phyloP scores from a whole-genome alignment of 139 green algal genomes.

The Microglena sp. region DNA sequence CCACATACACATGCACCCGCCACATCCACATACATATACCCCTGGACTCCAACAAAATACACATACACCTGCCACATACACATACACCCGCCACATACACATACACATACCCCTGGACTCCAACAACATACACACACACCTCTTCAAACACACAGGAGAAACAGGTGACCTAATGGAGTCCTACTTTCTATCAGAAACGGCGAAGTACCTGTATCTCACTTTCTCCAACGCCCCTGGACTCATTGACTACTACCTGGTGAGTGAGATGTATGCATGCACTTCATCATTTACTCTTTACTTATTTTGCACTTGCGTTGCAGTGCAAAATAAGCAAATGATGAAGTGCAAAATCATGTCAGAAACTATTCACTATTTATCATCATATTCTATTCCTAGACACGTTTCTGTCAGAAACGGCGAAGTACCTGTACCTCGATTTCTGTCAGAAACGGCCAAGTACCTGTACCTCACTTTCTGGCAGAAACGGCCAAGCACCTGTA shows the following conservation, averaged over 20 bases:
- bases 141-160: slow-evolving; percentile 29
- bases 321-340: background rate
- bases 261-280: background rate
- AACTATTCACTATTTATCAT: background rate
- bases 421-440: background rate
- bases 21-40: background rate
- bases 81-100: slow-evolving; percentile 1
- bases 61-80: background rate
- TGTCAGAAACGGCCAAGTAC: background rate
- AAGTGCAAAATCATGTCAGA: slow-evolving; percentile 50
- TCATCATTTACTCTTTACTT: too few relatives aligned
- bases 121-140: background rate
- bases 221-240: slow-evolving; percentile 36
- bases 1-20: background rate
- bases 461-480: background rate
- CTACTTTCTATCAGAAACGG: slow-evolving; percentile 87
- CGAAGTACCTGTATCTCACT: slow-evolving; percentile 82
- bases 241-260: slow-evolving; percentile 46
- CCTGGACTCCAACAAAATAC: background rate
- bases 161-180: slow-evolving; percentile 77
- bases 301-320: background rate
- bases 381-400: background rate
- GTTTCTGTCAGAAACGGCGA: background rate
- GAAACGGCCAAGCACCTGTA: background rate
- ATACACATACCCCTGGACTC: background rate